phyloP scores from a whole-genome alignment of 108 stramenopile genomes.

The Skeletonema potamos region DNA sequence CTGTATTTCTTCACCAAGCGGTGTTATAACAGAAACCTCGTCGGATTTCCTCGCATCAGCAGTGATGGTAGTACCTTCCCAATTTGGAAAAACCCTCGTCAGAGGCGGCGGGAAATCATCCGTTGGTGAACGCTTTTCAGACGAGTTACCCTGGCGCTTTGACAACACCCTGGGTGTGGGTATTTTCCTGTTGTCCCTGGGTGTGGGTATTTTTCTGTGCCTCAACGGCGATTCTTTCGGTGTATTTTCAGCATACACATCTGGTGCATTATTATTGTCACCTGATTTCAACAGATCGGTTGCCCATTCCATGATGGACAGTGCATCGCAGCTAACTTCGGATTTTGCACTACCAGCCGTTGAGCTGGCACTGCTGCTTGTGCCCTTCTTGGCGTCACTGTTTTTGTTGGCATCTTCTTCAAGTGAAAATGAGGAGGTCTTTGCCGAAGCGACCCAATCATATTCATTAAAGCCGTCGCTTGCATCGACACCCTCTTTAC shows the following conservation, averaged over 20 bases:
- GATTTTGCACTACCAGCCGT: neutral
- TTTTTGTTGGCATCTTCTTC: neutral
- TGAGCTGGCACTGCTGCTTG: neutral
- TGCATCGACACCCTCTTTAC: neutral
- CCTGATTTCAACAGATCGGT: neutral
- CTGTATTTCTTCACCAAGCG: neutral
- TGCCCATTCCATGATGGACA: neutral
- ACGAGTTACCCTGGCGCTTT: neutral
- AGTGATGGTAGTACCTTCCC: neutral
- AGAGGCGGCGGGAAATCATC: neutral
- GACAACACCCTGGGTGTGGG: neutral
- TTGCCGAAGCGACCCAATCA: neutral
- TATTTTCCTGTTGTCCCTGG: neutral
- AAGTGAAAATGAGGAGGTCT: neutral
- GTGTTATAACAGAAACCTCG: neutral
- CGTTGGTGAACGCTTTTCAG: neutral
- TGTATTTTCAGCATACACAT: neutral
- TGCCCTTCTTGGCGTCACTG: neutral
- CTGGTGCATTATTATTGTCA: neutral
- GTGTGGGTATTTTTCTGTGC: neutral
- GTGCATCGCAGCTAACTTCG: neutral
- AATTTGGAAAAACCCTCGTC: neutral
- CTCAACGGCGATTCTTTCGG: neutral
- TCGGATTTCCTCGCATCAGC: neutral
- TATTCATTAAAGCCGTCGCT: neutral